phyloP scores from a whole-genome alignment of 1,284 basidiomycete genomes.

The Erythrobasidium hasegawianum region DNA sequence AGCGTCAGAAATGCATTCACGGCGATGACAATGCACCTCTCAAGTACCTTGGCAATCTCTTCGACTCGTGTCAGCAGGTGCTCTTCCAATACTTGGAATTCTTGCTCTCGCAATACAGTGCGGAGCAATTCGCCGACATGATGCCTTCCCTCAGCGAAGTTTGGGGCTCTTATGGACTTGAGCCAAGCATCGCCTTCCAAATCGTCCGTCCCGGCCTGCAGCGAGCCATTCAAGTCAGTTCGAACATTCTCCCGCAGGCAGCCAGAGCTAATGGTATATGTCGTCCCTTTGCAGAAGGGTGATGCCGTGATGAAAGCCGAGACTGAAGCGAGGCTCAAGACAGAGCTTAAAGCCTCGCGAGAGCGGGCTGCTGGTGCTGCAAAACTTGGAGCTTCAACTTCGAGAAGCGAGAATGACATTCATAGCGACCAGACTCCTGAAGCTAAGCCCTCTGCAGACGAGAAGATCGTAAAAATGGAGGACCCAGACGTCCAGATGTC shows the following conservation, averaged over 20 bases:
- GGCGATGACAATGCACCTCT: slow-evolving; percentile 61
- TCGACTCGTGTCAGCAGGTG: slow-evolving; percentile 62
- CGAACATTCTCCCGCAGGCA: no score
- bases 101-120: slow-evolving; percentile 49
- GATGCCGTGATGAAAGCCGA: slow-evolving; percentile 53
- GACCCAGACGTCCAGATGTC: neutral
- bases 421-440: no score
- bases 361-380: no score
- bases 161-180: slow-evolving; percentile 68
- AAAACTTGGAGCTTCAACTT: neutral
- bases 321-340: slow-evolving; percentile 69
- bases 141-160: slow-evolving; percentile 67
- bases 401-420: no score
- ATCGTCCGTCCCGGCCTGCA: slow-evolving; percentile 79
- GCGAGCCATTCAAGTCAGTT: slow-evolving; percentile 53
- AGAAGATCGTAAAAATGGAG: neutral
- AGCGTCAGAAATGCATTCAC: slow-evolving; percentile 74
- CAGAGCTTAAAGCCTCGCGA: slow-evolving; percentile 50
- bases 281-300: no score
- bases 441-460: no score
- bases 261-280: no score
- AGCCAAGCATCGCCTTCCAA: slow-evolving; percentile 81
- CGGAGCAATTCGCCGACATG: slow-evolving; percentile 50
- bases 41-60: slow-evolving; percentile 78
- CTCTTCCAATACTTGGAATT: slow-evolving; percentile 57